A percentile compares a stretch with the other conserved stretches of the same genome.
phyloP scores from a whole-genome alignment of 495 filamentous ascomycete species.

The Aspergillus ellipticus region DNA sequence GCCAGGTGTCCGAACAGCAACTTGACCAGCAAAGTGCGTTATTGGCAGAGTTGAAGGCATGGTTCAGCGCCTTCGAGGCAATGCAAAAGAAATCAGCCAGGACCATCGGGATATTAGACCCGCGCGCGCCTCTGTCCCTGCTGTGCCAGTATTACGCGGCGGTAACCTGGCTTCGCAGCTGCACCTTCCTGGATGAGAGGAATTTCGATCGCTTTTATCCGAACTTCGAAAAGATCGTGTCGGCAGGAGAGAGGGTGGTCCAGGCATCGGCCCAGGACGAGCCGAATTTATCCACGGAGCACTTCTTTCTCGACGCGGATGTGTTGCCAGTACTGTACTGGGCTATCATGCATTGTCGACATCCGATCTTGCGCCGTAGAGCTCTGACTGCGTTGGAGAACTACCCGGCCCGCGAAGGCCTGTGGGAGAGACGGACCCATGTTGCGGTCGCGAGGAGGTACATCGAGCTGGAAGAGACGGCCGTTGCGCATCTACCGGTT shows the following conservation, averaged over 20 bases:
- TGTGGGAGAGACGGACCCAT: conserved; percentile 12
- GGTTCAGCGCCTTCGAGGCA: conserved; percentile 15
- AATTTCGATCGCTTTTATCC: conserved; percentile 10
- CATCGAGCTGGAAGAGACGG: conserved; percentile 19
- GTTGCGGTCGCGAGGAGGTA: conserved; percentile 5
- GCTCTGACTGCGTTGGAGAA: conserved; percentile 5
- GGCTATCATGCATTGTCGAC: conserved; percentile 15
- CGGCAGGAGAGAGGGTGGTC: conserved; percentile 11
- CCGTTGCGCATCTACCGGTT: conserved; percentile 4
- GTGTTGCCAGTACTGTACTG: conserved; percentile 18
- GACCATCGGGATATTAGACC: conserved; percentile 7
- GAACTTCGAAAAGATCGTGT: conserved; percentile 14
- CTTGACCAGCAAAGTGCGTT: not conserved
- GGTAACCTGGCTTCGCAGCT: conserved; percentile 12
- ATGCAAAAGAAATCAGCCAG: not conserved
- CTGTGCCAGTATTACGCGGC: conserved; percentile 9
- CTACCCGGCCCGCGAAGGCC: conserved; percentile 14
- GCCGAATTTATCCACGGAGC: not conserved
- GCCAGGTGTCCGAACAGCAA: conserved; percentile 7
- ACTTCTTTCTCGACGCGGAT: conserved; percentile 20
- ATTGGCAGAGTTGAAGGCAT: conserved; percentile 1
- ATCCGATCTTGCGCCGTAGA: conserved; percentile 20
- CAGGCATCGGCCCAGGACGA: not conserved
- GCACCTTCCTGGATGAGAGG: conserved; percentile 8
- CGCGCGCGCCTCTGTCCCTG: conserved; percentile 13